phyloP scores from a whole-genome alignment of 2,329 filamentous ascomycete genomes.

The Fusarium torulosum region DNA sequence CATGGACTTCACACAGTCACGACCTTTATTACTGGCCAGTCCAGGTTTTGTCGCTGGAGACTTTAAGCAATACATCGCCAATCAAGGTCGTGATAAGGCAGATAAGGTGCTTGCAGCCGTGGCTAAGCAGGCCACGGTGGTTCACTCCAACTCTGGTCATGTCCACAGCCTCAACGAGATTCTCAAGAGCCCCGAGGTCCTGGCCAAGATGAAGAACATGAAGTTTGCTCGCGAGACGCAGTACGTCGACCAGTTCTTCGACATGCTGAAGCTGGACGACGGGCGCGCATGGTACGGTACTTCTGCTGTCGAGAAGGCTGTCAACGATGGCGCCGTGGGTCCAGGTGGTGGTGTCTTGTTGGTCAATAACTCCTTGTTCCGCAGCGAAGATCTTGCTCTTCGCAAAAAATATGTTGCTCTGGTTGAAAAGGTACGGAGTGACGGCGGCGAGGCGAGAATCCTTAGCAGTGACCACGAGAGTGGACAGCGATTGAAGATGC shows the following conservation, averaged over 20 bases:
- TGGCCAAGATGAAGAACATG: conserved; percentile 82
- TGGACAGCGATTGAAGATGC: conserved; percentile 82
- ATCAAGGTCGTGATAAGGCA: conserved; percentile 66
- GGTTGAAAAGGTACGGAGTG: conserved; percentile 87
- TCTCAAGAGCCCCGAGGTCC: conserved; percentile 82
- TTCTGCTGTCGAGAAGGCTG: conserved; percentile 82
- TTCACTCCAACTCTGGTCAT: conserved; percentile 88
- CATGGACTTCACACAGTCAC: conserved; percentile 77
- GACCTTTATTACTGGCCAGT: conserved; percentile 85
- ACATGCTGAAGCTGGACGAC: conserved; percentile 84
- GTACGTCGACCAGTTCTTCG: conserved; percentile 86
- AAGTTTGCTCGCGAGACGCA: conserved; percentile 88
- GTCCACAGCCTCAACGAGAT: conserved; percentile 90
- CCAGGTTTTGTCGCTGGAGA: conserved; percentile 88
- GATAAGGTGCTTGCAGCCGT: conserved; percentile 78
- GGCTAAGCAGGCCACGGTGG: conserved; percentile 74
- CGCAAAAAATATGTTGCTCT: conserved; percentile 85
- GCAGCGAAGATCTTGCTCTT: conserved; percentile 81
- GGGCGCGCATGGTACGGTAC: conserved; percentile 92
- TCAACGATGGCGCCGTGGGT: conserved; percentile 89
- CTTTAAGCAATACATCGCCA: conserved; percentile 80
- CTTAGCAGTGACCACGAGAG: conserved; percentile 95
- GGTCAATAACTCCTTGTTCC: conserved; percentile 88
- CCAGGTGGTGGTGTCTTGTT: conserved; percentile 81
- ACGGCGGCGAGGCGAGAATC: conserved; percentile 89